phyloP scores from a whole-genome alignment of 1,284 basidiomycete genomes.

The Microbotryomycetes sp. region DNA sequence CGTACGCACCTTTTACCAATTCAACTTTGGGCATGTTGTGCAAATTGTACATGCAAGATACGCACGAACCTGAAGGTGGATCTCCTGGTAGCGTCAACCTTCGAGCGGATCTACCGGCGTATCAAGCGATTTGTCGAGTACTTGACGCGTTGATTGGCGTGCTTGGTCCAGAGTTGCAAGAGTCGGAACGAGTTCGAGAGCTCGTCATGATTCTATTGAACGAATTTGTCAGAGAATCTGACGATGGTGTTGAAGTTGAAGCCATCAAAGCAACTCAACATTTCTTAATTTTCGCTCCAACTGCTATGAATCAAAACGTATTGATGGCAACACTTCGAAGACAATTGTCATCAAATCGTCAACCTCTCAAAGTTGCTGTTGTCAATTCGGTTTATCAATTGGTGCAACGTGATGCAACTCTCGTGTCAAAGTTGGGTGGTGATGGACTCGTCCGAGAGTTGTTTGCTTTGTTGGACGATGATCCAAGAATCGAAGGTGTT shows the following conservation, averaged over 20 bases:
- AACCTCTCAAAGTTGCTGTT: constrained; percentile 80
- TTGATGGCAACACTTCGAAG: constrained; percentile 67
- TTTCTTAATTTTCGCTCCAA: constrained; percentile 88
- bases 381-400: constrained; percentile 95
- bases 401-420: constrained; percentile 86
- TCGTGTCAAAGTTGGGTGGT: constrained; percentile 88
- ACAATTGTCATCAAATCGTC: constrained; percentile 66
- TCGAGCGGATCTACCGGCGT: constrained; percentile 82
- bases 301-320: constrained; percentile 69
- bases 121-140: constrained; percentile 84
- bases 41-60: constrained; percentile 82
- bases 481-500: constrained; percentile 89
- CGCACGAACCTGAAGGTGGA: constrained; percentile 92
- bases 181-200: constrained; percentile 69
- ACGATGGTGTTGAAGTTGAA: constrained; percentile 83
- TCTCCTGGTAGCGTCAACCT: constrained; percentile 72
- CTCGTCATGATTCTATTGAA: constrained; percentile 78
- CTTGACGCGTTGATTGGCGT: constrained; percentile 90
- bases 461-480: constrained; percentile 89
- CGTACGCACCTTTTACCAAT: constrained; percentile 82
- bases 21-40: constrained; percentile 85
- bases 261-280: constrained; percentile 95
- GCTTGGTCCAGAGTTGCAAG: constrained; percentile 91
- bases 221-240: constrained; percentile 64
- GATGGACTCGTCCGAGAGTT: constrained; percentile 89